Base-by-base conservation (phyloP, 306 rosid species). In the Morella rubra region DNA sequence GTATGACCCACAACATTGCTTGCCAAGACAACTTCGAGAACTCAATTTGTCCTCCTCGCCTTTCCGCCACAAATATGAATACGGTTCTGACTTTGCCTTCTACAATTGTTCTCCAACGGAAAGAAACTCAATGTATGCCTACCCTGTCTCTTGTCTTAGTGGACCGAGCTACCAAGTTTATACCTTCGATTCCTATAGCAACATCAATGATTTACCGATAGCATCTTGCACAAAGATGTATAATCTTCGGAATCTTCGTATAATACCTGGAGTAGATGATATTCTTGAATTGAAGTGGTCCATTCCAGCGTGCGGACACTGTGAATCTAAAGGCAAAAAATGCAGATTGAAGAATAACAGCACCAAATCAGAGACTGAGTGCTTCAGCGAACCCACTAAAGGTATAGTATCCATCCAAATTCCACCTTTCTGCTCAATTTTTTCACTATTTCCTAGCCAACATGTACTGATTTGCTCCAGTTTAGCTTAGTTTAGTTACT, bases 271-370 rank as follows among this genome's bases (percentile, higher is more conserved):
- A 1, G 0, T 0, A 7, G 11, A 55, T 1, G 7, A 19, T 2
- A 1, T 19, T 55, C 10, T 55, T 19, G 3, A n/a, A n/a, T 5
- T 55, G 27, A n/a, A 19, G 11, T 55, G 60, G 60, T 55, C 13
- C 27, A 19, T 4, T 6, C 11, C 60, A 7, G 24, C 1, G 2
- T n/a, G 24, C 4, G 27, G 1, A 61, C 40, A 4, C 14, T 24
- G 65, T 14, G 76, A 80, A 75, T 73, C n/a, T 55, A 44, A 56
- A 45, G 75, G 86, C 40, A 68, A 37, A 3, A 69, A 0, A 12
- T 85, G 89, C 69, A 42, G 72, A 5, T 72, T 79, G 76, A 74
- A 83, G 69, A 77, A 70, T n/a, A 20, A 18, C 10, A 20, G 24
- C 67, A 10, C 59, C 58, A 42, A 11, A 1, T n/a, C 24, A 2